Conservation (phyloP, 2,329 filamentous ascomycete species). For the Hymenoscyphus fraxineus region DNA sequence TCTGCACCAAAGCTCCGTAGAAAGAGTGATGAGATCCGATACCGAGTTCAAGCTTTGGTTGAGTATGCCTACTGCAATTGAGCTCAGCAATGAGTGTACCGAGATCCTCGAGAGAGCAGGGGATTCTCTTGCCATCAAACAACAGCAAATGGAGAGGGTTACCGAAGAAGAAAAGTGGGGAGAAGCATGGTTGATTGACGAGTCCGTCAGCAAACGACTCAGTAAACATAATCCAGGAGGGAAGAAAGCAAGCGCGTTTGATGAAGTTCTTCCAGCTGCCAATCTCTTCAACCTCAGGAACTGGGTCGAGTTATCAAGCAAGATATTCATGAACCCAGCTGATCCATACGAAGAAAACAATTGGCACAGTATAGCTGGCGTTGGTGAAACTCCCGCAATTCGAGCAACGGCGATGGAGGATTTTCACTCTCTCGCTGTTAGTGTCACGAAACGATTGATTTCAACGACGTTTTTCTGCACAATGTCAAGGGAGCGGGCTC, state of each 20-base stretch:
- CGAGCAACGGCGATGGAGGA: conserved; percentile 73
- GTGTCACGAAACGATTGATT: conserved; percentile 66
- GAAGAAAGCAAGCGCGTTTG: conserved; percentile 28
- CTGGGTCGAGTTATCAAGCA: conserved; percentile 62
- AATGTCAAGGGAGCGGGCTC: conserved; percentile 61
- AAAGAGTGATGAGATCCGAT: conserved; percentile 20
- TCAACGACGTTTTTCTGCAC: conserved; percentile 67
- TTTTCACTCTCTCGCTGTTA: conserved; percentile 65
- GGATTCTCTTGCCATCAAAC: conserved; percentile 59
- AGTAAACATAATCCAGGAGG: conserved; percentile 21
- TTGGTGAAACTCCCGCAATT: conserved; percentile 59
- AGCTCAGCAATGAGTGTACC: conserved; percentile 65
- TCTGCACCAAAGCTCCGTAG: conserved; percentile 47
- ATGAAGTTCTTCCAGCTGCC: conserved; percentile 44
- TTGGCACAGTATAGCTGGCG: conserved; percentile 59
- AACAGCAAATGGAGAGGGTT: conserved; percentile 59
- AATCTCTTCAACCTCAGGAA: conserved; percentile 54
- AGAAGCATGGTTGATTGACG: conserved; percentile 60
- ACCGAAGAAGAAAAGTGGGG: conserved; percentile 60
- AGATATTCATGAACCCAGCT: conserved; percentile 70
- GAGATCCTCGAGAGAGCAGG: conserved; percentile 64
- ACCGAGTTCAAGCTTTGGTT: conserved; percentile 39
- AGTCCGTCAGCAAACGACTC: conserved; percentile 25
- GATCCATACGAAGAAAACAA: conserved; percentile 56
- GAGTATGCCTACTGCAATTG: conserved; percentile 67